Percentiles rank a stretch among this genome's conserved stretches.
These are phyloP conservation scores for Tetrapisispora taiwanensis DNA, from an alignment of 805 yeast species.

Conservation along the genomic window DNA sequence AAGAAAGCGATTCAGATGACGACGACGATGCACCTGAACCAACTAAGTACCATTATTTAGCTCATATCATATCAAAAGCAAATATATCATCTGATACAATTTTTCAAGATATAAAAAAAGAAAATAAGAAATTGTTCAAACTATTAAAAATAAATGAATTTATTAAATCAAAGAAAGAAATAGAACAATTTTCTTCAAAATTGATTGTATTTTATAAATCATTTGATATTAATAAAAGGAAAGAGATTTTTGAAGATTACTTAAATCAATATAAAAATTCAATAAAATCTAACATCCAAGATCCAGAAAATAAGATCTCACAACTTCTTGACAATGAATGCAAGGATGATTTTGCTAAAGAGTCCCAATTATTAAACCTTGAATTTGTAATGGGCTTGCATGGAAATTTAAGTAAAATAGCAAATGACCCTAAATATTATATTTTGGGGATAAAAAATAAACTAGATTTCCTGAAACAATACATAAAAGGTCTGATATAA, in stretches of 20 bases:
- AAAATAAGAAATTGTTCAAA: conserved; percentile 18
- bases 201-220: conserved; percentile 23
- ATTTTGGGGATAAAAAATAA: conserved; percentile 22
- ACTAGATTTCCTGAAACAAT: conserved; percentile 5
- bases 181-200: conserved; percentile 17
- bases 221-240: conserved; percentile 12
- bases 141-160: conserved; percentile 16
- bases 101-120: conserved; percentile 18
- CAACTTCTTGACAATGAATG: conserved; percentile 1
- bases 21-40: conserved; percentile 14
- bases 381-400: conserved; percentile 16
- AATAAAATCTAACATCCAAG: conserved; percentile 3
- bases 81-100: conserved; percentile 15
- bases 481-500: not conserved
- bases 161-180: conserved; percentile 15
- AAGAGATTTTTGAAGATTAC: conserved; percentile 8
- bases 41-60: conserved; percentile 24
- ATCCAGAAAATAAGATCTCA: conserved; percentile 3
- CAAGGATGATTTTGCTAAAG: conserved; percentile 13
- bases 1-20: conserved; percentile 5
- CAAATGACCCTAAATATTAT: conserved; percentile 16
- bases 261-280: conserved; percentile 5
- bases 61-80: conserved; percentile 24
- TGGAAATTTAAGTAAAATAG: conserved; percentile 2
- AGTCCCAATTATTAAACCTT: conserved; percentile 15